Evolutionary conservation across 345 rosid genomes (phyloP).

Genomic region (Psidium guajava): DNA sequence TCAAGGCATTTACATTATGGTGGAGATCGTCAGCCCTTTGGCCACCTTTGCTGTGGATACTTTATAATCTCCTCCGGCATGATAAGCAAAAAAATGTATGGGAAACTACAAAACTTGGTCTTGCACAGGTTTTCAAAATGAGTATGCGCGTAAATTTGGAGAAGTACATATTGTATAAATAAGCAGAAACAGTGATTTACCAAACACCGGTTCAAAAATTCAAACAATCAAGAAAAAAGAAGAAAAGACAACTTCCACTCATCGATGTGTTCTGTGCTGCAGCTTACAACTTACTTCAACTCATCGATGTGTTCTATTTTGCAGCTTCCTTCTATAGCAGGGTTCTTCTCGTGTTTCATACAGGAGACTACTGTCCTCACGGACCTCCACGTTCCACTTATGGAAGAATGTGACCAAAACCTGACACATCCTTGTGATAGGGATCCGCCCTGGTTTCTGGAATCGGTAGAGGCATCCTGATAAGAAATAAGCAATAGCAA

Average conservation of each 20-base stretch:
- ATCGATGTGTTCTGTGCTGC: slow-evolving; percentile 22
- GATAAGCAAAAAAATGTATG: neutral
- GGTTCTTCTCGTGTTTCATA: slow-evolving; percentile 20
- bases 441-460: slow-evolving; percentile 35
- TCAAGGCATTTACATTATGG: slow-evolving; percentile 20
- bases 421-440: slow-evolving; percentile 28
- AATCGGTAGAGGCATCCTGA: slow-evolving; percentile 29
- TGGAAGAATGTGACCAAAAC: slow-evolving; percentile 25
- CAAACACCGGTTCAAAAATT: neutral
- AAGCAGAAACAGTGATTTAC: neutral
- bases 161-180: neutral
- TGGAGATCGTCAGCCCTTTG: neutral
- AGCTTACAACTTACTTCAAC: slow-evolving; percentile 16
- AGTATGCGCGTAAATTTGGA: neutral
- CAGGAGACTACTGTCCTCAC: slow-evolving; percentile 12
- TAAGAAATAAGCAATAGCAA: slow-evolving; percentile 22
- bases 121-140: neutral
- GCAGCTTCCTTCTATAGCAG: slow-evolving; percentile 25
- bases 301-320: slow-evolving; percentile 26
- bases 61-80: neutral
- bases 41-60: neutral
- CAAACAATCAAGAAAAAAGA: neutral
- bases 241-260: slow-evolving; percentile 7
- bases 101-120: neutral
- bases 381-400: slow-evolving; percentile 18